phyloP scores from a whole-genome alignment of 202 grass and related monocot genomes.

The Schoenoplectus tabernaemontani region DNA sequence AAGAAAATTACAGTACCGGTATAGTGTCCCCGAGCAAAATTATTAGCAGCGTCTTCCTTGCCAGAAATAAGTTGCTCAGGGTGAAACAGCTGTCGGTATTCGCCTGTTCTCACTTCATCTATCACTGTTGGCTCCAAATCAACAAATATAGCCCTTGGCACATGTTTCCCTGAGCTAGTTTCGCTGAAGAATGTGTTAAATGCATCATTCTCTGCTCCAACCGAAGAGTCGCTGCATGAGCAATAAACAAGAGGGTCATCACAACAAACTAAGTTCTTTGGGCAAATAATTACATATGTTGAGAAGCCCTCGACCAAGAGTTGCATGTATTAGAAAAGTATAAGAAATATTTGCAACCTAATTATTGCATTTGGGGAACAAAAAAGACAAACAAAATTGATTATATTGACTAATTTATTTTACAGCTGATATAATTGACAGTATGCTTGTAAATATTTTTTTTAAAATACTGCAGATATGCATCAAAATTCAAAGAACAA shows the following conservation, averaged over 20 bases:
- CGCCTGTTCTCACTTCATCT: conserved; percentile 59
- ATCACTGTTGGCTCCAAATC: conserved; percentile 73
- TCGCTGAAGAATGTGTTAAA: conserved; percentile 92
- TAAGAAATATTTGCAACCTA: too few relatives aligned
- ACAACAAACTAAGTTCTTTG: not conserved
- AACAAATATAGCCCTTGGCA: conserved; percentile 66
- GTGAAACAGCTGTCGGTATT: conserved; percentile 66
- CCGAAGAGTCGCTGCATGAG: conserved; percentile 52
- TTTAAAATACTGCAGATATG: too few relatives aligned
- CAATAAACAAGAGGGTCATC: not conserved
- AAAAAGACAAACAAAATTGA: too few relatives aligned
- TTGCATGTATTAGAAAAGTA: not conserved
- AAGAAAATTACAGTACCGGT: conserved; percentile 33
- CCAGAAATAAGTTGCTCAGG: conserved; percentile 80
- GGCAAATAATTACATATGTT: not conserved
- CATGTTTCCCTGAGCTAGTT: conserved; percentile 61
- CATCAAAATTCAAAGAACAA: too few relatives aligned
- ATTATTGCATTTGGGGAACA: too few relatives aligned
- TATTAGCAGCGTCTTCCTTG: conserved; percentile 79
- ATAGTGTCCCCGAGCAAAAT: conserved; percentile 78
- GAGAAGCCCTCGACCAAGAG: not conserved
- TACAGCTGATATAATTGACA: too few relatives aligned
- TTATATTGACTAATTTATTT: too few relatives aligned
- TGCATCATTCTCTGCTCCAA: conserved; percentile 53
- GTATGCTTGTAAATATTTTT: too few relatives aligned